Base-by-base conservation (phyloP, 352 stramenopile genomes). In the Phytopythium litorale region DNA sequence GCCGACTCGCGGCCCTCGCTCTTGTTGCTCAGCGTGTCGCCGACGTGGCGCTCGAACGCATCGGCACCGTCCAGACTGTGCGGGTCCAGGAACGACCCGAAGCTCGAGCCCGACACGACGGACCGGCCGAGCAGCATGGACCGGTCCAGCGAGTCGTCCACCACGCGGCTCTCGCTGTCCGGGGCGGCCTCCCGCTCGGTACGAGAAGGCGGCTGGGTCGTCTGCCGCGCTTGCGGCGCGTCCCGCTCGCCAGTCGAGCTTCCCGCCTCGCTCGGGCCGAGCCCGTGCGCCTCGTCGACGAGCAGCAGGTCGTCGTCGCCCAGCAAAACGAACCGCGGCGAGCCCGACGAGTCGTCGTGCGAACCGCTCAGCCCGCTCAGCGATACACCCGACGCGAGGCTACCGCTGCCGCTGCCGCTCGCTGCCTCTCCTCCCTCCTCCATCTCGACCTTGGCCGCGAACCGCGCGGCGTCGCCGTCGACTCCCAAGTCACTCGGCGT, bases 311-410 rank as follows among this genome's bases (percentile, higher is more conserved):
- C 73, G 19, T 77, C 72, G 28, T 88, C 79, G 18, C 84, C 68
- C 30, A 91, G 55, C 21, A 91, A 62, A 54, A 88, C 79, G 55
- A 91, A 91, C 13, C 78, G 78, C 53, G 81, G 81, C 23, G 50
- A 56, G 8, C 56, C 35, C 53, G 53, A 33, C 33, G n/a, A 19
- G 28, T 42, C 25, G 25, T 52, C 50, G 30, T 28, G 28, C 18
- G 50, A 56, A 18, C 30, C 50, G 50, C 50, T 43, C 18, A 43
- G 18, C 28, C 32, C 35, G 52, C 46, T 43, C 56, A 61, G 42
- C 30, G 60, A 60, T 38, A 38, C 30, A 19, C 46, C 28, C 16
- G 58, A 64, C 19, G 13, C 45, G 18, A 56, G 28, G 18, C 42
- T 16, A 5, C 9, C 43, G 43, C 43, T 16, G 43, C 43, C 43